Conservation (phyloP, 2,329 filamentous ascomycete genomes). For the Trichoderma harzianum region DNA sequence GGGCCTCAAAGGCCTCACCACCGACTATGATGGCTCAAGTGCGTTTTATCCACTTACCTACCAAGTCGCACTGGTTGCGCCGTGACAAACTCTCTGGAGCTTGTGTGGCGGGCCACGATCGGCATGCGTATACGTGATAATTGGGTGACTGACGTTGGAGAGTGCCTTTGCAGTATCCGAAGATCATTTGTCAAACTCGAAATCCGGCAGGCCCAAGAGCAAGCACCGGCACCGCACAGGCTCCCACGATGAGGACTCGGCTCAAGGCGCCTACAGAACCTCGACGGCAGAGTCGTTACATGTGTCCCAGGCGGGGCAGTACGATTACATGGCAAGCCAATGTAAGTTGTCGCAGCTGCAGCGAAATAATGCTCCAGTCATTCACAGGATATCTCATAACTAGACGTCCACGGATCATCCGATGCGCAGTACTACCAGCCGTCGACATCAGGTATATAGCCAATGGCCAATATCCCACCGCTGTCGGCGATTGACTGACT, state of each 20-base stretch:
- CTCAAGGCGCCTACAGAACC: conserved; percentile 7
- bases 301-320: conserved; percentile 13
- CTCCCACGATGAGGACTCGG: conserved; percentile 14
- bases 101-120: not conserved
- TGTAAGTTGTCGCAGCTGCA: conserved; percentile 13
- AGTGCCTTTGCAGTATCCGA: conserved; percentile 6
- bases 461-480: not conserved
- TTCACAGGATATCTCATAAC: conserved; percentile 3
- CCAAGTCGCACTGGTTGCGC: not conserved
- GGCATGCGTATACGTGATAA: not conserved
- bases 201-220: conserved; percentile 15
- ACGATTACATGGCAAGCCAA: conserved; percentile 14
- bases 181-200: conserved; percentile 11
- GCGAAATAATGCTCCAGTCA: not conserved
- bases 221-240: conserved; percentile 19
- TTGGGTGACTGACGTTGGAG: not conserved
- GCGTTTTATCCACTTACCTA: conserved; percentile 1
- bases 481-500: not conserved
- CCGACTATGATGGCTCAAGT: conserved; percentile 14
- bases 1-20: conserved; percentile 13
- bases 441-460: conserved; percentile 15
- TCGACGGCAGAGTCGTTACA: conserved; percentile 10
- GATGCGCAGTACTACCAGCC: conserved; percentile 14
- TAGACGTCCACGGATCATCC: conserved; percentile 18
- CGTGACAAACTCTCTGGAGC: not conserved